A percentile compares a stretch with the other conserved stretches of the same genome.
phyloP scores from a whole-genome alignment of 1,139 yeast genomes.

The Scheffersomyces stambukii region DNA sequence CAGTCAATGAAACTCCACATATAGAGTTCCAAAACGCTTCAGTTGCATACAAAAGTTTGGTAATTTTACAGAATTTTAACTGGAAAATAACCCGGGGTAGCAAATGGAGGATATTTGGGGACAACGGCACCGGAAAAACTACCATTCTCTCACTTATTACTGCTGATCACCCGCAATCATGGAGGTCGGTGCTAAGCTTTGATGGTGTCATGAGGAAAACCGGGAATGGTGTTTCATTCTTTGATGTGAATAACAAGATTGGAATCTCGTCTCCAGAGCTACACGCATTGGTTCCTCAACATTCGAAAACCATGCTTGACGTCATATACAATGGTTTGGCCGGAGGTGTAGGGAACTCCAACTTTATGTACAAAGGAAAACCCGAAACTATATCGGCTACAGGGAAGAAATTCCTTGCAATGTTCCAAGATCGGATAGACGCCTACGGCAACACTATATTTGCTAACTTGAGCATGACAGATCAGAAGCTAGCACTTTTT shows the following conservation, averaged over 20 bases:
- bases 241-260: slow-evolving; percentile 71
- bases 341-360: slow-evolving; percentile 53
- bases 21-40: slow-evolving; percentile 62
- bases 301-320: slow-evolving; percentile 45
- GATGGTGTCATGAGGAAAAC: slow-evolving; percentile 67
- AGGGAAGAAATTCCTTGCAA: slow-evolving; percentile 16
- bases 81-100: slow-evolving; percentile 73
- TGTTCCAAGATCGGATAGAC: slow-evolving; percentile 25
- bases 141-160: slow-evolving; percentile 79
- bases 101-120: slow-evolving; percentile 85
- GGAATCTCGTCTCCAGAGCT: slow-evolving; percentile 92
- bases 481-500: slow-evolving; percentile 76
- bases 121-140: slow-evolving; percentile 91
- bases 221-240: slow-evolving; percentile 67
- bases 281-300: slow-evolving; percentile 73
- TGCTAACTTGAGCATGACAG: slow-evolving; percentile 55
- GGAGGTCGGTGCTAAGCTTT: slow-evolving; percentile 69
- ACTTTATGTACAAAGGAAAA: slow-evolving; percentile 25
- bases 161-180: slow-evolving; percentile 95
- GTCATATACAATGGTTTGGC: slow-evolving; percentile 72
- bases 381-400: slow-evolving; percentile 8
- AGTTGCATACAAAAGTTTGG: slow-evolving; percentile 61
- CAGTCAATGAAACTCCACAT: too few relatives aligned
- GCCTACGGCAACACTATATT: slow-evolving; percentile 37
- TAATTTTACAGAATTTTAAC: slow-evolving; percentile 53